Base-by-base conservation (phyloP, 129 eudicot species). In the Tagetes patula region DNA sequence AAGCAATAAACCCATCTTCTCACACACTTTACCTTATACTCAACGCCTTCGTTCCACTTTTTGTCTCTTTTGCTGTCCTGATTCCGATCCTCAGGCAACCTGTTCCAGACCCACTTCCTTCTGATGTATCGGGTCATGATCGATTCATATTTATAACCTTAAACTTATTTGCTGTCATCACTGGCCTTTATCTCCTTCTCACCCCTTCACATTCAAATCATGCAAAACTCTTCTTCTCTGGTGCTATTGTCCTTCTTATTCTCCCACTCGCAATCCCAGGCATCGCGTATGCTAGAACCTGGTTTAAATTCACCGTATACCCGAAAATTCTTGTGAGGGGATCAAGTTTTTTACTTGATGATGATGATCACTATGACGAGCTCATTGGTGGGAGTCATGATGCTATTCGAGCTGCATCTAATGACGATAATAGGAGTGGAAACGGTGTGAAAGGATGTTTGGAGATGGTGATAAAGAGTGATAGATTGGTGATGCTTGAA, bases 111-210 rank as follows among this genome's bases (percentile, higher is more conserved):
- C 82, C 87, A 40, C 77, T 71, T 32, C 77, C 86, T 0, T 8
- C 86, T 3, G 82, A 77, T 13, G 79, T 62, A 5, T 20, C 53
- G 31, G 79, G 76, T 47, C 81, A 75, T 1, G 98, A 93, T 43
- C 91, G 87, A 36, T 37, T 86, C 45, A 84, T 84, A 67, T 89
- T 93, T 74, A 65, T 87, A 6, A 54, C 79, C 34, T 64, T 93
- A 33, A 87, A 84, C 69, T 27, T 87, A 8, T 62, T 87, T 11
- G 98, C 98, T 9, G 61, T 87, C 47, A 62, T 85, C 39, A 89
- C 98, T 1, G 98, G 98, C 77, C 71, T 93, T 62, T 93, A 93
- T 65, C 98, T 93, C 55, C 92, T 93, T 36, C 59, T 86, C 65
- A 74, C 83, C 55, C 80, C 78, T 65, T 79, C 95, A 38, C 71